phyloP scores from a whole-genome alignment of 805 yeast species.

The Phaffomyces antillensis region DNA sequence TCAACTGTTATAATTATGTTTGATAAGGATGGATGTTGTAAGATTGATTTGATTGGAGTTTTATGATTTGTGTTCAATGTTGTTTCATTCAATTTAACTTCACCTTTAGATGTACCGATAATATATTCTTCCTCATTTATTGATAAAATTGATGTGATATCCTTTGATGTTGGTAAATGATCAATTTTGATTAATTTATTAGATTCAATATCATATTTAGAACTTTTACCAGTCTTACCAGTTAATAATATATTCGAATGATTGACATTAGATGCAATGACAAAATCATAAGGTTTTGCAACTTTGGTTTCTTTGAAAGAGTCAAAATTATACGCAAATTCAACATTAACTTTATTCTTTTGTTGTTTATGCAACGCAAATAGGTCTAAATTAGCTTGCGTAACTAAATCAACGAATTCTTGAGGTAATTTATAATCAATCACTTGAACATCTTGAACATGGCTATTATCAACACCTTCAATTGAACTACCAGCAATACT shows the following conservation, averaged over 20 bases:
- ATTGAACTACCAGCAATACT: slow-evolving; percentile 27
- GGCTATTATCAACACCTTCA: not conserved
- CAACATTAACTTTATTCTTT: slow-evolving; percentile 18
- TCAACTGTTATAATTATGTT: slow-evolving; percentile 26
- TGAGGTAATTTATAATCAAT: slow-evolving; percentile 5
- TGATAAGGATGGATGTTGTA: slow-evolving; percentile 29
- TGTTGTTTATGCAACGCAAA: slow-evolving; percentile 16
- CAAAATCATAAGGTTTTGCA: slow-evolving; percentile 16
- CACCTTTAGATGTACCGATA: slow-evolving; percentile 14
- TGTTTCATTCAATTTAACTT: slow-evolving; percentile 7
- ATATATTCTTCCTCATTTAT: slow-evolving; percentile 2
- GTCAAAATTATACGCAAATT: slow-evolving; percentile 7
- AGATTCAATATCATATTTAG: slow-evolving; percentile 6
- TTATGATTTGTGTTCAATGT: slow-evolving; percentile 6
- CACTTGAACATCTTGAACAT: not conserved
- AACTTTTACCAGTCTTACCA: slow-evolving; percentile 15
- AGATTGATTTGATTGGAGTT: slow-evolving; percentile 17
- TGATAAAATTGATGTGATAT: slow-evolving; percentile 9
- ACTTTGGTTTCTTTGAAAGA: not conserved
- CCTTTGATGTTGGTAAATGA: slow-evolving; percentile 4
- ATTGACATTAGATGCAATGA: not conserved
- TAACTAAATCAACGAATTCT: slow-evolving; percentile 4
- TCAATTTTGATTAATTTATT: slow-evolving; percentile 10
- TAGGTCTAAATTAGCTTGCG: slow-evolving; percentile 12
- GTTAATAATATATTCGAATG: slow-evolving; percentile 9